Evolutionary conservation across 306 rosid species (phyloP), one percentile per base, ranked within the genome.

Genomic region (Gillenia trifoliata): DNA sequence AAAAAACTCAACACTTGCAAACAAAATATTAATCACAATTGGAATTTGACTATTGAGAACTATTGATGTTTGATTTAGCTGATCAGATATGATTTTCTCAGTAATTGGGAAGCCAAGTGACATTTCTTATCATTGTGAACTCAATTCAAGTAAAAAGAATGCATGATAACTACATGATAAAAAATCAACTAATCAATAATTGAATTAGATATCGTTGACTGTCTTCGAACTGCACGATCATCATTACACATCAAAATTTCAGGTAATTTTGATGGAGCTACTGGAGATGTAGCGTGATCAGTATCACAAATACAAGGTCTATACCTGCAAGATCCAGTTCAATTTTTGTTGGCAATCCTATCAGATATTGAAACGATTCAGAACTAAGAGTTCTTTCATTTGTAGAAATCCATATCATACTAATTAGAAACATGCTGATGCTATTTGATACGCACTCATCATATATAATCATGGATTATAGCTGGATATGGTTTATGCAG

Each of bases 281-380:
- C 78, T 11, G 91, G 89, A 62, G 97, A 93, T 34, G 77, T 90
- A 55, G 90, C 95, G 0, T 29, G 89, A 89, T 73, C 62, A 4
- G 26, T 90, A 93, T 85, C 91, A 89, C 79, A 93, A 82, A 40
- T 90, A 87, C 70, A 88, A 93, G 90, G 98, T 90, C 17, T 71
- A 61, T 22, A 66, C 11, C 41, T 10, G 11, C 41, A 38, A 10
- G 11, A 9, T 38, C 41, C 11, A 38, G 41, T 38, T 38, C 41
- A 38, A 38, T 38, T 38, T 38, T 36, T 36, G 41, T 36, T 36
- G 8, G 11, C n/a, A n/a, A n/a, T n/a, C n/a, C n/a, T n/a, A n/a
- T n/a, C n/a, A n/a, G n/a, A n/a, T n/a, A n/a, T 38, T 40, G 1
- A 20, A 4, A 54, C 25, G 12, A 19, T 8, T n/a, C 1, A 2